phyloP scores from a whole-genome alignment of 2,329 filamentous ascomycete genomes.

The Colletotrichum sp. region DNA sequence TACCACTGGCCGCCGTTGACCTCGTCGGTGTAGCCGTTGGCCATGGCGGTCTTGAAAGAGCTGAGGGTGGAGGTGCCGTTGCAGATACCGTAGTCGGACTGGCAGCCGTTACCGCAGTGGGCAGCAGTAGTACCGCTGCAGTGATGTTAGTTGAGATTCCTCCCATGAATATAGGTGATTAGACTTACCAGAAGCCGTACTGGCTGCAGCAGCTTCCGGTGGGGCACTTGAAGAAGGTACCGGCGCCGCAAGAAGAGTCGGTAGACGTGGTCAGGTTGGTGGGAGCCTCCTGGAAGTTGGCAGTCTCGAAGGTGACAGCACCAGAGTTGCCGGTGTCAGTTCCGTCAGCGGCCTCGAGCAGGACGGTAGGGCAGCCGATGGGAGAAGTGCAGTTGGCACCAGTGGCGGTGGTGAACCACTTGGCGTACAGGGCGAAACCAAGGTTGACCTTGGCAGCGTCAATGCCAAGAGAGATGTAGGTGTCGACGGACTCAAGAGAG shows the following conservation, averaged over 20 bases:
- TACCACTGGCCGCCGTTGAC: constrained; percentile 60
- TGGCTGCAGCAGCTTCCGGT: constrained; percentile 13
- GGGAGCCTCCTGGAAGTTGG: constrained; percentile 27
- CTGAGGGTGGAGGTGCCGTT: constrained; percentile 9
- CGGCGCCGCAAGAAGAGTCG: background rate
- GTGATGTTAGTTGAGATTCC: background rate
- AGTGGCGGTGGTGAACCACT: constrained; percentile 65
- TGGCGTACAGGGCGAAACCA: constrained; percentile 73
- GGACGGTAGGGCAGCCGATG: constrained; percentile 62
- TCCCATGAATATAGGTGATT: background rate
- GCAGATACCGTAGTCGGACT: constrained; percentile 11
- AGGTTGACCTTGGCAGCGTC: constrained; percentile 63
- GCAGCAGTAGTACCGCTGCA: background rate
- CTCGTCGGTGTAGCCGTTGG: constrained; percentile 46
- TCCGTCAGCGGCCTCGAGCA: constrained; percentile 65
- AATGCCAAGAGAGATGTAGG: constrained; percentile 64
- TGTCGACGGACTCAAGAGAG: constrained; percentile 59
- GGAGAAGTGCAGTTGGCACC: constrained; percentile 49
- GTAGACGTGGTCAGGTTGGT: constrained; percentile 10
- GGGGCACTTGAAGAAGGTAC: constrained; percentile 13
- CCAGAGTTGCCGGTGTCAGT: constrained; percentile 59
- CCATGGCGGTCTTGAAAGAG: constrained; percentile 47
- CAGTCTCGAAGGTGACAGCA: constrained; percentile 42
- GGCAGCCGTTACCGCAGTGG: constrained; percentile 13
- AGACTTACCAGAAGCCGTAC: constrained; percentile 11